Base-by-base conservation (phyloP, 371 early-diverging fungal genomes). In the Synchytrium microbalum region DNA sequence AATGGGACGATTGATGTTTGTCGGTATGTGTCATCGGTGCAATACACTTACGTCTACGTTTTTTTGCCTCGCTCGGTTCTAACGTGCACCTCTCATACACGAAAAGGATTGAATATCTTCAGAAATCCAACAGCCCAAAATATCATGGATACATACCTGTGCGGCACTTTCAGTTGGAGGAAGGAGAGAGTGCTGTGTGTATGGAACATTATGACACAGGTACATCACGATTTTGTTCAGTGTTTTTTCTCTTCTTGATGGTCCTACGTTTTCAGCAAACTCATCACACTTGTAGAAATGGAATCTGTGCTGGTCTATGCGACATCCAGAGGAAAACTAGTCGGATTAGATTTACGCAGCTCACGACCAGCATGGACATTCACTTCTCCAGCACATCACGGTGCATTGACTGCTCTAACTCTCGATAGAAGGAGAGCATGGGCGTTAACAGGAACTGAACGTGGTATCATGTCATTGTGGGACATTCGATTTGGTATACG, bases 1-100 rank as follows among this genome's bases (percentile, higher is more conserved):
- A 90, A 89, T 66, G 93, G 94, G 14, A 79, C 81, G 32, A 86
- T 94, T 61, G 90, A 92, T 65, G 73, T 94, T n/a, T 84, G 88
- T 63, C 77, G 91, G 74, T 71, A 53, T n/a, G 31, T 32, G 60
- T 0, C 19, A n/a, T 25, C 8, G n/a, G n/a, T n/a, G n/a, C n/a
- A n/a, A n/a, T n/a, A n/a, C n/a, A n/a, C n/a, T n/a, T n/a, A n/a
- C n/a, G n/a, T n/a, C n/a, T n/a, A n/a, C n/a, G n/a, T n/a, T n/a
- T n/a, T n/a, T n/a, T n/a, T n/a, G n/a, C n/a, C n/a, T n/a, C n/a
- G n/a, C n/a, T n/a, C n/a, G n/a, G n/a, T 19, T 38, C 46, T 38
- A 10, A 10, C 46, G 46, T 5, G 46, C 19, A 10, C 10, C 32
- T 28, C 5, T 10, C 10, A 5, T 10, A 19, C 5, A 10, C 29